Evolutionary conservation across 192 early-diverging fungal genomes (phyloP), one percentile per base, ranked within the genome.

Genomic region (Coemansia sp.): DNA sequence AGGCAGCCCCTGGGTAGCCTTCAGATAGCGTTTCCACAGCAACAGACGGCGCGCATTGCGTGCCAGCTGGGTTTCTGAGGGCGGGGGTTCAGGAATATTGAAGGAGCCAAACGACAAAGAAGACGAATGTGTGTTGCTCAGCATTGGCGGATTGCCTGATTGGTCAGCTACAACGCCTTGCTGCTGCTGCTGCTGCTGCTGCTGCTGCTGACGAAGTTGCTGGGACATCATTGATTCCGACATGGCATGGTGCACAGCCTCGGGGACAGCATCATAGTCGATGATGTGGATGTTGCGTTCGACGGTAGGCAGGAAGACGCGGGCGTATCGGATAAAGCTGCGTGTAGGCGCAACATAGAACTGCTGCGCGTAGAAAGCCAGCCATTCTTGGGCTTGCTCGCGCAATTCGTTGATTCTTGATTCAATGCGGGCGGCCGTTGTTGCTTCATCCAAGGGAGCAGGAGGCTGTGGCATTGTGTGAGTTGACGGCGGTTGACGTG

Each of bases 341-440:
- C 63, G 76, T 1, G 76, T 78, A 0, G 76, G 81, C n/a, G 81
- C 73, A 5, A 83, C 81, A 34, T 78, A 78, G 48, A 83, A 78
- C 66, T 66, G 48, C 43, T 83, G 81, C 9, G 81, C 76, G n/a
- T 83, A 83, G 34, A 78, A 78, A 18, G 81, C 76, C 72, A 83
- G 57, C 81, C 81, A 83, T 38, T 74, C 69, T 60, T 83, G 76
- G 18, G 75, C 81, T 51, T 75, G 76, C 62, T 63, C 64, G 6
- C 79, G 71, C 58, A 82, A 61, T 26, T 71, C 65, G 12, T 34
- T 65, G 36, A 73, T 60, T 0, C 48, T 66, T 2, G 66, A 61
- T 60, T 82, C 71, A 26, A 82, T 36, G 9, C 60, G 62, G 44
- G 69, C 68, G 33, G 69, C 65, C 0, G 76, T 16, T 4, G 20